Evolutionary conservation across 2,329 filamentous ascomycete species (phyloP), one percentile per base, ranked within the genome.

Genomic region (Aphanocladium album): DNA sequence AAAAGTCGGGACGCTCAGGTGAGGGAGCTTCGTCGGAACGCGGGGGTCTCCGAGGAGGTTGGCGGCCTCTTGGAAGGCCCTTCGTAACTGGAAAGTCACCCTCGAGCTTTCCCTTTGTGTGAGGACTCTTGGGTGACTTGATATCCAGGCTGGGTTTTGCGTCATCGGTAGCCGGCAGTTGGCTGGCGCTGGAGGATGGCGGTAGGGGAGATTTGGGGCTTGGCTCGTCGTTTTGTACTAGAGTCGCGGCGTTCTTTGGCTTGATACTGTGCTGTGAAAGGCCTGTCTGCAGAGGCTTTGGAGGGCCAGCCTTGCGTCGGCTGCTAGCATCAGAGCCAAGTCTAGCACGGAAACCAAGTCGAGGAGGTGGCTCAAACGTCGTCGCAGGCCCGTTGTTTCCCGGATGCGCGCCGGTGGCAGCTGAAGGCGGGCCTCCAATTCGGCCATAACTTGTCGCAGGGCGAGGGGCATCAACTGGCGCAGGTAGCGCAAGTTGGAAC

Each of bases 11-110:
- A 59, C 45, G 53, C 41, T 55, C 63, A 33, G 55, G 55, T 12
- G 50, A 46, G 7, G 45, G 12, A 5, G 45, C 56, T 25, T 60
- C 61, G 19, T 62, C 61, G 21, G 61, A 62, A 30, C 61, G 56
- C 25, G 57, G 35, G 7, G 57, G 61, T 45, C 61, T 41, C 6
- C 62, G 62, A 1, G 67, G 68, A 21, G 64, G 67, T 9, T 63
- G 67, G n/a, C 74, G 71, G 1, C 74, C 74, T 27, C 74, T 67
- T 1, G 73, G 74, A 14, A 76, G 67, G 1, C 73, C 73, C 9
- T 71, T 74, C 33, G 67, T 68, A 5, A 70, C 52, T 2, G 73
- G 72, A 21, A 75, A 76, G 9, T 71, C 67, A 0, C 73, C 73
- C 49, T 71, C 71, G 45, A 72, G 69, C 0, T 68, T 66, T 3